These are phyloP conservation scores for Micromonas commoda DNA, from an alignment of 139 green algal genomes.

Conservation along the genomic window DNA sequence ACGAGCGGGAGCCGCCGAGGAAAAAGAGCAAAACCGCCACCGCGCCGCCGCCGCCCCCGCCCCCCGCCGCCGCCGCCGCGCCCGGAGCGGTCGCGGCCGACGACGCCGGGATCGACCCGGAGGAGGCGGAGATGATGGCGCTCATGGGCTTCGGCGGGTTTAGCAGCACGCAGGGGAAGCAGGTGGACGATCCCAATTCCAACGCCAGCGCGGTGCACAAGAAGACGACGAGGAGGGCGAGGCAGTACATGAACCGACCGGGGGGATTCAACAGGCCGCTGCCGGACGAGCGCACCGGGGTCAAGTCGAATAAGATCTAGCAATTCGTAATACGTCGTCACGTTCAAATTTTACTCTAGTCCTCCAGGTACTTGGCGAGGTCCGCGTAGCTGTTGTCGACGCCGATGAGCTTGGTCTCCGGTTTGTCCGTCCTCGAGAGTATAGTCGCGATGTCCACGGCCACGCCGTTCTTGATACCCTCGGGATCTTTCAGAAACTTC, in stretches of 20 bases:
- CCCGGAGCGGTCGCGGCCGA: background rate
- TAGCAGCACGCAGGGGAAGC: slow-evolving; percentile 49
- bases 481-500: too few relatives aligned
- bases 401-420: too few relatives aligned
- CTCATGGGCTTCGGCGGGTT: slow-evolving; percentile 21
- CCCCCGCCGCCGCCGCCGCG: background rate
- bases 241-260: slow-evolving; percentile 91
- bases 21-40: background rate
- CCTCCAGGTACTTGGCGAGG: too few relatives aligned
- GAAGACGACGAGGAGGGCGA: slow-evolving; percentile 59
- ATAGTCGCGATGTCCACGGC: too few relatives aligned
- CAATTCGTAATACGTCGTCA: too few relatives aligned
- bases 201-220: slow-evolving; percentile 60
- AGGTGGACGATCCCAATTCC: slow-evolving; percentile 62
- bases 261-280: slow-evolving; percentile 86
- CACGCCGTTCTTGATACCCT: too few relatives aligned
- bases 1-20: background rate
- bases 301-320: slow-evolving; percentile 47
- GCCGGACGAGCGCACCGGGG: slow-evolving; percentile 59
- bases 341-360: too few relatives aligned
- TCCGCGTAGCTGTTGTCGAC: too few relatives aligned
- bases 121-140: slow-evolving; percentile 3
- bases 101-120: background rate
- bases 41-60: background rate
- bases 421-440: too few relatives aligned